phyloP scores from a whole-genome alignment of 345 rosid species.

The Eucalyptus cloeziana region DNA sequence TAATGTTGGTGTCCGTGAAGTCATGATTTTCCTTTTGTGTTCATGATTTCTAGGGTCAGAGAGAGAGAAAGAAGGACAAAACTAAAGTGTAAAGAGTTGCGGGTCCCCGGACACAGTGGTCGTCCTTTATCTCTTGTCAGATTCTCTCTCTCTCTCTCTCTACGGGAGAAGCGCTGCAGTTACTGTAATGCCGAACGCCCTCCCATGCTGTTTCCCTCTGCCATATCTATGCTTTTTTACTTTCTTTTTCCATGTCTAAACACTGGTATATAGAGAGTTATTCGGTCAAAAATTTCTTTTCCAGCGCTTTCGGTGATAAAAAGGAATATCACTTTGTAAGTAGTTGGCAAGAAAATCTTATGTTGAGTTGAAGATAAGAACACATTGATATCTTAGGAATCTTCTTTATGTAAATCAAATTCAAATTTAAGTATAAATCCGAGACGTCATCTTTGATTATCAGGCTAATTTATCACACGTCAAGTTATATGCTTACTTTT shows the following conservation, averaged over 20 bases:
- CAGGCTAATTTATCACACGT: rapidly evolving
- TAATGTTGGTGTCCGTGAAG: not conserved
- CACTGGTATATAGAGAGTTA: not conserved
- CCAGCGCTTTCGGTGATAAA: not conserved
- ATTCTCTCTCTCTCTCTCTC: not conserved
- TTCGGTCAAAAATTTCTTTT: not conserved
- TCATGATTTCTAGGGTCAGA: not conserved
- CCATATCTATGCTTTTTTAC: not conserved
- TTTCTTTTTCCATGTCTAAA: not conserved
- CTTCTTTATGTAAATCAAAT: not conserved
- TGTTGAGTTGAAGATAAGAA: not conserved
- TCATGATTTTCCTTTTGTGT: not conserved
- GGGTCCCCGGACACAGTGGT: not conserved
- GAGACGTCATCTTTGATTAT: rapidly evolving
- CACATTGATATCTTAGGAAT: not conserved
- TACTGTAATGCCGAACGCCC: not conserved
- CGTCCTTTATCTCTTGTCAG: not conserved
- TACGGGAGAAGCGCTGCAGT: not conserved
- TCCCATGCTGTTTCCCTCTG: not conserved
- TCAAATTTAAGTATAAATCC: not conserved
- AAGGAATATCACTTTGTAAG: not conserved
- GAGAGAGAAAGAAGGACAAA: not conserved
- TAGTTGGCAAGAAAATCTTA: not conserved
- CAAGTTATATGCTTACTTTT: not conserved
- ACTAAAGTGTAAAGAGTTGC: not conserved